A percentile compares a stretch with the other conserved stretches of the same genome.
These are phyloP conservation scores for Ustilago loliicola DNA, from an alignment of 1,284 basidiomycete species.

Conservation along the genomic window DNA sequence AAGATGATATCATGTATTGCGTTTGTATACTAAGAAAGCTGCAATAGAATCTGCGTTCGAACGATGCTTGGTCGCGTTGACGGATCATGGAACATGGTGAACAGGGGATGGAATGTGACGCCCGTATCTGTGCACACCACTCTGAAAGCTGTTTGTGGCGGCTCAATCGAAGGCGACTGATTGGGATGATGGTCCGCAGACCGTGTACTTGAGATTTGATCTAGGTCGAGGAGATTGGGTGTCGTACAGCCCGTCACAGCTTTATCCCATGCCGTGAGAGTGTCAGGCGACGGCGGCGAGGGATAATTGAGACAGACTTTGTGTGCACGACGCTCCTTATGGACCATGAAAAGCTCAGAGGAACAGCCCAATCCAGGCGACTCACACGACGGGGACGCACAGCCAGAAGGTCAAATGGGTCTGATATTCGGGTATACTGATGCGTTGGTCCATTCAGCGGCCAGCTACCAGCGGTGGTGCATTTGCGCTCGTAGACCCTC, in stretches of 20 bases:
- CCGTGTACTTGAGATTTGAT: constrained; percentile 5
- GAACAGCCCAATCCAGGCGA: not conserved
- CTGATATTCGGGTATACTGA: constrained; percentile 13
- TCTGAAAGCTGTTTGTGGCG: constrained; percentile 40
- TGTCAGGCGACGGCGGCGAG: constrained; percentile 11
- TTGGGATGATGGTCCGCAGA: constrained; percentile 8
- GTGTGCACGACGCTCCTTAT: constrained; percentile 8
- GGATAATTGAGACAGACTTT: not conserved
- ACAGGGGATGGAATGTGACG: constrained; percentile 29
- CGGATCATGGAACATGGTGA: not conserved
- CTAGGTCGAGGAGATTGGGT: constrained; percentile 20
- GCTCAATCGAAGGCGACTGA: constrained; percentile 54
- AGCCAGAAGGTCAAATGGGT: not conserved
- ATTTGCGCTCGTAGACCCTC: not conserved
- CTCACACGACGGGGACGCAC: not conserved
- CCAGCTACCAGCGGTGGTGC: constrained; percentile 6
- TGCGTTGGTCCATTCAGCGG: constrained; percentile 8
- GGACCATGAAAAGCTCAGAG: not conserved
- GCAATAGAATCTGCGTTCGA: not conserved
- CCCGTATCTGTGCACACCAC: constrained; percentile 59
- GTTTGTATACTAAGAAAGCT: not conserved
- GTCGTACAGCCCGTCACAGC: constrained; percentile 4
- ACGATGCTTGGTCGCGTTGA: not conserved
- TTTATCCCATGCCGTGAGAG: constrained; percentile 6
- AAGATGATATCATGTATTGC: not conserved